A percentile compares a stretch with the other conserved stretches of the same genome.
Conservation (phyloP, 2,329 filamentous ascomycete genomes). For the Alternaria conjuncta region DNA sequence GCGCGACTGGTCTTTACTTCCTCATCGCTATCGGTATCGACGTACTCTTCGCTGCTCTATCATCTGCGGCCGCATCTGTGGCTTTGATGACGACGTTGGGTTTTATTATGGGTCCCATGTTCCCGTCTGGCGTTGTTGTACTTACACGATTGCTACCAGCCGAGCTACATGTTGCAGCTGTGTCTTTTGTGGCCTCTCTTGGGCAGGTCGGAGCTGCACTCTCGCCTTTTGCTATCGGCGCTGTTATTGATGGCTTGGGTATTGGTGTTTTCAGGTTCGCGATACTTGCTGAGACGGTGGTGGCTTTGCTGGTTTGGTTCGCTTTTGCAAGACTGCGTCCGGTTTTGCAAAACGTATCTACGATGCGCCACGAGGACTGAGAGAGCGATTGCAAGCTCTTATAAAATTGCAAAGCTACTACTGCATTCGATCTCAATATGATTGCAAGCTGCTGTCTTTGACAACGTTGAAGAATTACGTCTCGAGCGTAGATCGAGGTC, state of each 20-base stretch:
- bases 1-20: conserved; percentile 36
- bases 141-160: conserved; percentile 47
- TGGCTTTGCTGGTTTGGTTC: conserved; percentile 34
- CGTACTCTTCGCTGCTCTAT: conserved; percentile 26
- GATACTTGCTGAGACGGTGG: conserved; percentile 27
- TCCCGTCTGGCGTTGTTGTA: conserved; percentile 52
- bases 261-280: conserved; percentile 49
- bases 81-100: conserved; percentile 45
- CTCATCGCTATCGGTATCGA: conserved; percentile 25
- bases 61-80: conserved; percentile 32
- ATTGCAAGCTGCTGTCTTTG: too few species aligned
- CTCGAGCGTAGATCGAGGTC: too few species aligned
- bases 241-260: conserved; percentile 48
- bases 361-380: neutral
- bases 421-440: too few species aligned
- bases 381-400: neutral
- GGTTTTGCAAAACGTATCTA: neutral
- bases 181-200: conserved; percentile 54
- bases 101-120: conserved; percentile 52
- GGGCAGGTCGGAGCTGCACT: conserved; percentile 55
- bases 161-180: conserved; percentile 52
- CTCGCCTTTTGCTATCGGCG: conserved; percentile 54
- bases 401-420: neutral
- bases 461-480: neutral
- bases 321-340: conserved; percentile 19